phyloP scores from a whole-genome alignment of 2,329 filamentous ascomycete genomes.

The Curvularia sp. region DNA sequence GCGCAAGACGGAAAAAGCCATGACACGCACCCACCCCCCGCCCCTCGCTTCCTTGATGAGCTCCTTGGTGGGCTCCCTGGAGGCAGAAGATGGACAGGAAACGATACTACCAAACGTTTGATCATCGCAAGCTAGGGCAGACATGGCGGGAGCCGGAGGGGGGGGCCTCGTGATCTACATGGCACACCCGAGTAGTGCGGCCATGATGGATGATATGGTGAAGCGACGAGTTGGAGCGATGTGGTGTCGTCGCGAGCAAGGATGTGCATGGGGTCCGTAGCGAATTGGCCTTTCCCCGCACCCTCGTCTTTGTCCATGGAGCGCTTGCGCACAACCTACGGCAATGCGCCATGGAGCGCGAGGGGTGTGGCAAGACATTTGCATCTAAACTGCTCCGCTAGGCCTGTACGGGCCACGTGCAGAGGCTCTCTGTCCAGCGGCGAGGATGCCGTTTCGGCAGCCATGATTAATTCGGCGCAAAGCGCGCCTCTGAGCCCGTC shows the following conservation, averaged over 20 bases:
- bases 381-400: neutral
- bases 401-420: neutral
- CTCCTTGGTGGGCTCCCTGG: neutral
- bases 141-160: neutral
- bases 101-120: neutral
- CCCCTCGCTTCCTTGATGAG: neutral
- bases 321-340: slow-evolving; percentile 5
- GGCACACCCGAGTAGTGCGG: slow-evolving; percentile 3
- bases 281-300: slow-evolving; percentile 6
- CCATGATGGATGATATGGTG: slow-evolving; percentile 5
- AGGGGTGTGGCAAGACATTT: neutral
- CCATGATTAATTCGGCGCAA: neutral
- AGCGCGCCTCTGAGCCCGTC: neutral
- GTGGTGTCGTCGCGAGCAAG: slow-evolving; percentile 4
- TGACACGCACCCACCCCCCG: neutral
- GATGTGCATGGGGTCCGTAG: neutral
- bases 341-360: neutral
- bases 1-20: slow-evolving; percentile 7
- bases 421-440: neutral
- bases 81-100: neutral
- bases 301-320: neutral
- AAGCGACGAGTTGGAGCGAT: neutral
- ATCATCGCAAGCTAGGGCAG: slow-evolving; percentile 1
- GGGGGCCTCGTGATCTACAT: slow-evolving; percentile 9
- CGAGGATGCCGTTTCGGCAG: neutral